Conservation (phyloP, 1,284 basidiomycete genomes). For the Papiliotrema flavescens region DNA sequence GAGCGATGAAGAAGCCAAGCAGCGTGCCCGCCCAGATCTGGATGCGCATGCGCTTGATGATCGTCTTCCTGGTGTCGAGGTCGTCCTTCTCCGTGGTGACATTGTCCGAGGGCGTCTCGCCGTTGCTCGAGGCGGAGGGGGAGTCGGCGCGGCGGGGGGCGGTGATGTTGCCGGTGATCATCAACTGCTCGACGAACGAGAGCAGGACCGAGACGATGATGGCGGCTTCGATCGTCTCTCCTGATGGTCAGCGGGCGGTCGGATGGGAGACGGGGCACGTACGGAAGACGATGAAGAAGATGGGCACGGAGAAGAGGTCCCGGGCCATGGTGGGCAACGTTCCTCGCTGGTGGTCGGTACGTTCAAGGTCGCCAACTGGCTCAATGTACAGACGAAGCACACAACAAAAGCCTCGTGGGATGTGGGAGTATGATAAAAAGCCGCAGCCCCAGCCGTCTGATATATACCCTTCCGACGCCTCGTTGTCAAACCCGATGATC, state of each 20-base stretch:
- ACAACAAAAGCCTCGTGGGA: background rate
- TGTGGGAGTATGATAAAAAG: too few species aligned
- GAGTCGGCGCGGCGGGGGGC: background rate
- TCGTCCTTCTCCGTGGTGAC: constrained; percentile 10
- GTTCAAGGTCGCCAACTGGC: too few species aligned
- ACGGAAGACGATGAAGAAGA: constrained; percentile 52
- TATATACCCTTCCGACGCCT: too few species aligned
- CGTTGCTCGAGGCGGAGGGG: background rate
- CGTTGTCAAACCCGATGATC: too few species aligned
- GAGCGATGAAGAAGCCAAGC: constrained; percentile 69
- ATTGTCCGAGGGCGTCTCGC: background rate
- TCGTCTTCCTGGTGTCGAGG: constrained; percentile 21
- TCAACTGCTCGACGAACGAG: constrained; percentile 51
- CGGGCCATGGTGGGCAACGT: constrained; percentile 32
- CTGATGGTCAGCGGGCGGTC: constrained; percentile 3
- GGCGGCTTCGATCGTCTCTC: constrained; percentile 49
- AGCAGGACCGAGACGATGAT: constrained; percentile 51
- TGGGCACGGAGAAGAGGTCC: constrained; percentile 47
- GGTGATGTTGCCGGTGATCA: constrained; percentile 36
- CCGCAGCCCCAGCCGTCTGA: too few species aligned
- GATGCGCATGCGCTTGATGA: constrained; percentile 48
- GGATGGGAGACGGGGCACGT: constrained; percentile 12
- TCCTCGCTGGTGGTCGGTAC: background rate
- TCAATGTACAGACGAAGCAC: too few species aligned
- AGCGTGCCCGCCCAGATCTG: constrained; percentile 77